A percentile compares a stretch with the other conserved stretches of the same genome.
Evolutionary conservation across 495 filamentous ascomycete genomes (phyloP).

Genomic region (Xylaria telfairii): DNA sequence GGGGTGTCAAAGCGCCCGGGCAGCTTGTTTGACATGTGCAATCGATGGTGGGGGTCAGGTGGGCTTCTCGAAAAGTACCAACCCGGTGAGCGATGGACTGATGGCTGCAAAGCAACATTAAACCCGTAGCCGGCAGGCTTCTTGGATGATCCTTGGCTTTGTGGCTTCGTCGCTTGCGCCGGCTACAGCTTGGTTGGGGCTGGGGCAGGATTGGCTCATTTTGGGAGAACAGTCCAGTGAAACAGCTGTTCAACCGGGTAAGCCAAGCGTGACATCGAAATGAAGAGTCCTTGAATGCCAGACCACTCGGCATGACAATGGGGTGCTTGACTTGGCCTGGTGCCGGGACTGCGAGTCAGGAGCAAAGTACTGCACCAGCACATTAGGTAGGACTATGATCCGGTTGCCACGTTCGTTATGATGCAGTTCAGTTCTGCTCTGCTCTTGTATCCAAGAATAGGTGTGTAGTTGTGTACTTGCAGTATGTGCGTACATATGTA

Average conservation of each 20-base stretch:
- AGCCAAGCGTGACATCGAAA: neutral
- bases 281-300: neutral
- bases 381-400: neutral
- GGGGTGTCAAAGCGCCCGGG: neutral
- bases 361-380: slow-evolving; percentile 1
- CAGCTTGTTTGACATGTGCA: slow-evolving; percentile 13
- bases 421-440: slow-evolving; percentile 6
- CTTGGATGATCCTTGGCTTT: neutral
- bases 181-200: slow-evolving; percentile 8
- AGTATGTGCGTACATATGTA: no score
- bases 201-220: neutral
- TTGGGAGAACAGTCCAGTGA: neutral
- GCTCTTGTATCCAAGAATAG: slow-evolving; percentile 8
- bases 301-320: neutral
- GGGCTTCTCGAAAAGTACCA: slow-evolving; percentile 14
- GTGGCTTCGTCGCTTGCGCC: slow-evolving; percentile 11
- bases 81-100: slow-evolving; percentile 22
- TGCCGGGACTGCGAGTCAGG: neutral
- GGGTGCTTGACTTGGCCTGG: neutral
- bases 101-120: neutral
- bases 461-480: no score
- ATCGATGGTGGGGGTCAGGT: slow-evolving; percentile 9
- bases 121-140: slow-evolving; percentile 13
- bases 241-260: neutral
- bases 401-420: slow-evolving; percentile 3